Evolutionary conservation across 805 yeast genomes (phyloP).

Genomic region (Sugiyamaella marilandica): DNA sequence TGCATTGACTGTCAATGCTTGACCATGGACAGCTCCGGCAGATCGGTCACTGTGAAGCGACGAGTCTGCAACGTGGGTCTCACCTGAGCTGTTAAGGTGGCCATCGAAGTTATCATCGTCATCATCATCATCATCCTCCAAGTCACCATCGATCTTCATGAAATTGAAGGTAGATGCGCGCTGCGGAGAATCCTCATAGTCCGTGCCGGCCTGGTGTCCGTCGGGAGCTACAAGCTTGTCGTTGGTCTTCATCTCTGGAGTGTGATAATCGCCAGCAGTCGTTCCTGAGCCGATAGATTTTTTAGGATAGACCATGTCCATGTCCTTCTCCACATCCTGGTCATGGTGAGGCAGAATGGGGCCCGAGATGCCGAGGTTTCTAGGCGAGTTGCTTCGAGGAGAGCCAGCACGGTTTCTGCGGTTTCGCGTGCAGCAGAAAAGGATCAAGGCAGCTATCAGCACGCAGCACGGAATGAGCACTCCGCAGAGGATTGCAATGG

Average conservation of each 20-base stretch:
- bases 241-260: conserved; percentile 14
- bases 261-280: conserved; percentile 10
- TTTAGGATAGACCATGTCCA: conserved; percentile 10
- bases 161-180: conserved; percentile 34
- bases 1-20: neutral
- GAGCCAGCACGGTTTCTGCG: conserved; percentile 17
- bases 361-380: conserved; percentile 30
- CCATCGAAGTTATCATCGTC: conserved; percentile 1
- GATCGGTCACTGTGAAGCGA: conserved; percentile 4
- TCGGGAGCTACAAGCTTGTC: conserved; percentile 25
- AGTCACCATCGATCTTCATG: conserved; percentile 34
- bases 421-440: conserved; percentile 54
- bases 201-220: conserved; percentile 8
- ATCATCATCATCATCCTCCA: conserved; percentile 13
- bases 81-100: conserved; percentile 7
- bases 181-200: conserved; percentile 33
- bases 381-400: conserved; percentile 16
- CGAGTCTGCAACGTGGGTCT: conserved; percentile 3
- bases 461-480: conserved; percentile 70
- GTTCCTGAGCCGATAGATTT: conserved; percentile 10
- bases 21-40: neutral
- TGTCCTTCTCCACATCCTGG: conserved; percentile 17
- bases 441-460: conserved; percentile 47
- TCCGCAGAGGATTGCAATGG: conserved; percentile 85
- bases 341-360: conserved; percentile 33